phyloP scores from a whole-genome alignment of 2,329 filamentous ascomycete species.

The Ophiostoma pallidulum region DNA sequence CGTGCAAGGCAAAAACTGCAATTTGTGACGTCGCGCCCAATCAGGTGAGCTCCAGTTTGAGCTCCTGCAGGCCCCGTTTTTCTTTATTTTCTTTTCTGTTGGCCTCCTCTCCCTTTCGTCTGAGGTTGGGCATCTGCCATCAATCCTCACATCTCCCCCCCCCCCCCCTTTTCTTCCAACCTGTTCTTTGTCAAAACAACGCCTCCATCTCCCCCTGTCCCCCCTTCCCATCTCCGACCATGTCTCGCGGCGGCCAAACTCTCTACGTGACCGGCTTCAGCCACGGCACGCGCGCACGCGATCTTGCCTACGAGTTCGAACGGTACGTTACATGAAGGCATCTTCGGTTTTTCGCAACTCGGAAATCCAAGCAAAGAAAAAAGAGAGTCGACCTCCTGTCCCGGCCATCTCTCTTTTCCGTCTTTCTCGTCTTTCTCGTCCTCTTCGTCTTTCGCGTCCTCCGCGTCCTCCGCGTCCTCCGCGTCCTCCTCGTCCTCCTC shows the following conservation, averaged over 20 bases:
- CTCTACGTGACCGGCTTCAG: constrained; percentile 99
- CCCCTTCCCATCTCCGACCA: constrained; percentile 31
- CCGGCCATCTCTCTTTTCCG: not conserved
- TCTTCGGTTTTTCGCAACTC: not conserved
- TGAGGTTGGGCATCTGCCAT: not conserved
- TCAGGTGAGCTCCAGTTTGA: not conserved
- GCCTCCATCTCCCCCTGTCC: too few species aligned
- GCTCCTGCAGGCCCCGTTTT: not conserved
- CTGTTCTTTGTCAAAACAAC: too few species aligned
- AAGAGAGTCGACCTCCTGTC: constrained; percentile 20
- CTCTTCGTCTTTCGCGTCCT: constrained; percentile 7
- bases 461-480: constrained; percentile 19
- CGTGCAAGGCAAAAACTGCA: too few species aligned
- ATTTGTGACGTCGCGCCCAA: not conserved
- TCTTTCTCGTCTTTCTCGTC: constrained; percentile 18
- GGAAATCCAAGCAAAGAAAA: not conserved
- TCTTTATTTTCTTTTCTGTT: not conserved
- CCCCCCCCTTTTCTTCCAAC: not conserved
- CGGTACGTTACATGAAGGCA: constrained; percentile 67
- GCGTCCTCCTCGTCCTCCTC: constrained; percentile 16
- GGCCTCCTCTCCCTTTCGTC: too few species aligned
- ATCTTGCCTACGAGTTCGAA: constrained; percentile 99
- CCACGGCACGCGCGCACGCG: constrained; percentile 95
- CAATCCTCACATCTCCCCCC: not conserved
- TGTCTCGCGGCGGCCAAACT: constrained; percentile 90